These are phyloP conservation scores for Medicago lupulina DNA, from an alignment of 306 rosid species.

Conservation along the genomic window DNA sequence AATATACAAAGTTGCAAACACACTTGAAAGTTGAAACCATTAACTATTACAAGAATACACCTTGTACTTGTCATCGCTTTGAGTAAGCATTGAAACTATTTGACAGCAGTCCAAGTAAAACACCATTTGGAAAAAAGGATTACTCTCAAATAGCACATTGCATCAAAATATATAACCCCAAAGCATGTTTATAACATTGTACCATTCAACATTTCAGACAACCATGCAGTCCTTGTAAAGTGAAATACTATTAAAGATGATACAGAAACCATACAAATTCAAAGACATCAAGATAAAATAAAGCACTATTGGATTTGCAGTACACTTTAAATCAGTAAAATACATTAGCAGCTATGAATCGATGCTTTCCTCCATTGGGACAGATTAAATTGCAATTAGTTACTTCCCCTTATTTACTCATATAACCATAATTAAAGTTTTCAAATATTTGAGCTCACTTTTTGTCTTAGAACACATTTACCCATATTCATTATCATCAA, in stretches of 20 bases:
- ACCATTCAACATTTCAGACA: constrained; percentile 25
- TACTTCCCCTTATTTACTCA: constrained; percentile 1
- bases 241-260: no score
- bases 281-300: constrained; percentile 15
- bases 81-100: background rate
- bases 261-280: constrained; percentile 10
- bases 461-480: constrained; percentile 29
- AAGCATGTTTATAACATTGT: constrained; percentile 11
- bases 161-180: background rate
- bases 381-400: constrained; percentile 20
- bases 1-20: background rate
- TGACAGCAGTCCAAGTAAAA: background rate
- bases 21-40: background rate
- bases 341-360: constrained; percentile 18
- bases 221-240: no score
- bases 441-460: constrained; percentile 14
- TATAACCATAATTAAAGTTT: constrained; percentile 4
- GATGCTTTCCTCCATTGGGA: constrained; percentile 15
- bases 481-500: background rate
- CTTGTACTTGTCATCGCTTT: background rate
- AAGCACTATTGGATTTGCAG: background rate
- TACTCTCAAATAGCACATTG: background rate
- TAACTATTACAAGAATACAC: constrained; percentile 17
- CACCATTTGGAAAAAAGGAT: constrained; percentile 3
- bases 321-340: constrained; percentile 15